These are phyloP conservation scores for Schizochytrium sp. DNA, from an alignment of 108 stramenopile genomes.

Conservation along the genomic window DNA sequence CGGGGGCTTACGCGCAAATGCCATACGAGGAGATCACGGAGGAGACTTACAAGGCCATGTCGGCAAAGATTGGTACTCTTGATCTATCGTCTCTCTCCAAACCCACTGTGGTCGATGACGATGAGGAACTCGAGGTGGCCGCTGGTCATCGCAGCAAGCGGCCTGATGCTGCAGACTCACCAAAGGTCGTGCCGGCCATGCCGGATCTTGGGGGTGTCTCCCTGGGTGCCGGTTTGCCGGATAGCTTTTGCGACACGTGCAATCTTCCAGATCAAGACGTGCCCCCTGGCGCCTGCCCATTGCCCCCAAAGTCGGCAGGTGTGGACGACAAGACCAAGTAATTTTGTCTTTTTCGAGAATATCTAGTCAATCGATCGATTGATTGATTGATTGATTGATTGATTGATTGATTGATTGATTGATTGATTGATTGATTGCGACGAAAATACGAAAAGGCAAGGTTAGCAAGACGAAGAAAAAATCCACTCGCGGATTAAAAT, in stretches of 20 bases:
- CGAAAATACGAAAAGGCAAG: too few species aligned
- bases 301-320: background rate
- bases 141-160: background rate
- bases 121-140: background rate
- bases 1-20: conserved; percentile 47
- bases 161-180: background rate
- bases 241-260: background rate
- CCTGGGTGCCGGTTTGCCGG: background rate
- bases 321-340: background rate
- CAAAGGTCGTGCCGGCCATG: background rate
- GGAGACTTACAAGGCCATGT: background rate
- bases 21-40: conserved; percentile 27
- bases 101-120: background rate
- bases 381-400: too few species aligned
- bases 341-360: too few species aligned
- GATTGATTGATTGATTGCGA: too few species aligned
- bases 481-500: too few species aligned
- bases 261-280: background rate
- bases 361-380: too few species aligned
- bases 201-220: background rate
- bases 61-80: background rate
- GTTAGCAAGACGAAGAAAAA: too few species aligned
- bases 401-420: too few species aligned
- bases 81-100: background rate
- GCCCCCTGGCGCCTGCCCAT: background rate